Conservation (phyloP, 164 flowering plant species). For the Stephania japonica region DNA sequence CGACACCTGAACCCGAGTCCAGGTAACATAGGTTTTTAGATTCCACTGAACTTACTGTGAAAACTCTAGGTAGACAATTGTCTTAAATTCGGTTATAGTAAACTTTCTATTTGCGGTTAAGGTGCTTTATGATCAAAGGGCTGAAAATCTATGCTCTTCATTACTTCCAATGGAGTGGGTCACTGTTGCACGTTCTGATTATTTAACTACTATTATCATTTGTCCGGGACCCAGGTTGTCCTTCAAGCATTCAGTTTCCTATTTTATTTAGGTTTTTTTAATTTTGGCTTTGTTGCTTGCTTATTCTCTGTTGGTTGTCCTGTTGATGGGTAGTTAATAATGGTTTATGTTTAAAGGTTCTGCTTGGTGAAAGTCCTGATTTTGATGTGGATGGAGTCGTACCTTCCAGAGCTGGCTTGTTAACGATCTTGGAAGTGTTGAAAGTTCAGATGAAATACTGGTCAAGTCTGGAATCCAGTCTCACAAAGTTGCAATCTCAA, state of each 20-base stretch:
- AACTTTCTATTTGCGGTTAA: background rate
- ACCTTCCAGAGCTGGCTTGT: constrained; percentile 65
- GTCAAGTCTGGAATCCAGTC: constrained; percentile 47
- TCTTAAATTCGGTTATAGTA: background rate
- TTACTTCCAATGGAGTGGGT: no score
- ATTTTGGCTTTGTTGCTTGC: background rate
- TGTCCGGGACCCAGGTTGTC: no score
- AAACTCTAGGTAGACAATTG: no score
- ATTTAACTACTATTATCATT: no score
- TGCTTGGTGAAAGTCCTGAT: constrained; percentile 70
- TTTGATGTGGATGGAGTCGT: constrained; percentile 22
- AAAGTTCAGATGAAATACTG: constrained; percentile 72
- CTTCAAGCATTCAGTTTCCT: background rate
- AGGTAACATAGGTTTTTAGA: no score
- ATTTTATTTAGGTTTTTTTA: background rate
- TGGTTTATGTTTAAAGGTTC: constrained; percentile 40
- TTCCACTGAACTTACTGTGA: no score
- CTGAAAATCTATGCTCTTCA: background rate
- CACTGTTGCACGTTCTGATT: background rate
- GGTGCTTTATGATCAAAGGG: background rate
- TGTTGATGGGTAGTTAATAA: background rate
- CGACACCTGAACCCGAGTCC: no score
- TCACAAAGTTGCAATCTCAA: constrained; percentile 39
- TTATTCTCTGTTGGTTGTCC: background rate
- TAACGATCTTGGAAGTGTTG: constrained; percentile 69